Evolutionary conservation across 2,329 filamentous ascomycete species (phyloP).

Genomic region (Fusarium illudens): DNA sequence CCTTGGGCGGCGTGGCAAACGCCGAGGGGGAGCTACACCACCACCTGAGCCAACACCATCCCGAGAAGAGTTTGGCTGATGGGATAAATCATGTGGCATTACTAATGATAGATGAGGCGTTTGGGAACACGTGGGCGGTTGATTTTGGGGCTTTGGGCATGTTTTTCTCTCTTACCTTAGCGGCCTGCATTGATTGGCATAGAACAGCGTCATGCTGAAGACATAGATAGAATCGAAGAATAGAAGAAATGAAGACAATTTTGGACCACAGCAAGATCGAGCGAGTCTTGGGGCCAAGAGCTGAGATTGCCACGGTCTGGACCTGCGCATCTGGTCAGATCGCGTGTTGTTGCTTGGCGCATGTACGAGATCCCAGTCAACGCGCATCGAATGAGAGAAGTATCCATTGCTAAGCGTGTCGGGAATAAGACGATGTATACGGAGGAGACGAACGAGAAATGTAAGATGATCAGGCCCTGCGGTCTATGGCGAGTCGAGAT

Average conservation of each 20-base stretch:
- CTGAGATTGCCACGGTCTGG: neutral
- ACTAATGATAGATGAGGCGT: constrained; percentile 4
- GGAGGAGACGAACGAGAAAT: neutral
- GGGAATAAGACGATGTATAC: neutral
- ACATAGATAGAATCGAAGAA: neutral
- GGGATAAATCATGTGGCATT: neutral
- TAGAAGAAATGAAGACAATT: neutral
- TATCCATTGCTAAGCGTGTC: neutral
- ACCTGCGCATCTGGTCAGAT: neutral
- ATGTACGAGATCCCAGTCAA: neutral
- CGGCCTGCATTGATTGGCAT: neutral
- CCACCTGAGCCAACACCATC: neutral
- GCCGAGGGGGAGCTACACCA: neutral
- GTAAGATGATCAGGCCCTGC: neutral
- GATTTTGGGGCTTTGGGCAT: neutral
- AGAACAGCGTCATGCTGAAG: neutral
- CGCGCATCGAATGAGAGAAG: neutral
- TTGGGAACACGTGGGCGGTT: constrained; percentile 2
- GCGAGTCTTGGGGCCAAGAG: neutral
- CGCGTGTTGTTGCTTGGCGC: neutral
- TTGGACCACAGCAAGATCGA: neutral
- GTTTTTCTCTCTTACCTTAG: neutral
- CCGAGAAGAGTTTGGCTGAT: neutral
- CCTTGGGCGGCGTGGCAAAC: neutral
- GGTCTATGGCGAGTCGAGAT: neutral